A percentile compares a stretch with the other conserved stretches of the same genome.
Evolutionary conservation across 1,284 basidiomycete species (phyloP).

Genomic region (Termitomyces sp.): DNA sequence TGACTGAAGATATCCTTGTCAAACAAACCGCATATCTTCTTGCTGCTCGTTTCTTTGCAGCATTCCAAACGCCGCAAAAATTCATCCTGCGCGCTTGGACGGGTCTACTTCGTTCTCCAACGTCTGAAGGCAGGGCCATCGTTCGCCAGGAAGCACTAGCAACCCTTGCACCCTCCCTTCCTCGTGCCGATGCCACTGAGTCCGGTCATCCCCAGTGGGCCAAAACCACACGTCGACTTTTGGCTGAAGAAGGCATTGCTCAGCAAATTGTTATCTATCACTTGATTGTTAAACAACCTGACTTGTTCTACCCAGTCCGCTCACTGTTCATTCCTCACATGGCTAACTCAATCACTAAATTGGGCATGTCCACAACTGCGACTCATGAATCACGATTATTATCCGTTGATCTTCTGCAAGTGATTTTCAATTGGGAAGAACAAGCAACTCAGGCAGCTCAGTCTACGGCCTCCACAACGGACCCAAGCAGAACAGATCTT

Average conservation of each 20-base stretch:
- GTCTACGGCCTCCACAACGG: slow-evolving; percentile 12
- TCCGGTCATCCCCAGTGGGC: slow-evolving; percentile 82
- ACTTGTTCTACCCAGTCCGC: slow-evolving; percentile 91
- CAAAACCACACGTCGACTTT: slow-evolving; percentile 78
- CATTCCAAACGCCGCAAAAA: slow-evolving; percentile 88
- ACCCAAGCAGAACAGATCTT: slow-evolving; percentile 21
- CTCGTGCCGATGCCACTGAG: slow-evolving; percentile 52
- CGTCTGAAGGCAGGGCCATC: slow-evolving; percentile 77
- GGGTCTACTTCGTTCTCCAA: slow-evolving; percentile 81
- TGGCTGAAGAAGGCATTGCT: slow-evolving; percentile 87
- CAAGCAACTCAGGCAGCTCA: slow-evolving; percentile 38
- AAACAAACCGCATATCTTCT: slow-evolving; percentile 94
- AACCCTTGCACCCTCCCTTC: slow-evolving; percentile 86
- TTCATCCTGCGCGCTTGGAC: slow-evolving; percentile 95
- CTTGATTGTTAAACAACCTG: slow-evolving; percentile 86
- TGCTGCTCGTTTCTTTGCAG: slow-evolving; percentile 91
- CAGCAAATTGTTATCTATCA: slow-evolving; percentile 90
- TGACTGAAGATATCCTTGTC: slow-evolving; percentile 83
- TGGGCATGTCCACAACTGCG: slow-evolving; percentile 75
- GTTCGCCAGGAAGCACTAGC: slow-evolving; percentile 85
- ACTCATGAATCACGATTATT: slow-evolving; percentile 80
- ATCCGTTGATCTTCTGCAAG: slow-evolving; percentile 80
- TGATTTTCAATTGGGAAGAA: slow-evolving; percentile 87
- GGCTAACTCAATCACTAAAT: slow-evolving; percentile 83
- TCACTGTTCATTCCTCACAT: slow-evolving; percentile 96